A percentile compares a stretch with the other conserved stretches of the same genome.
These are phyloP conservation scores for Beauveria australis DNA, from an alignment of 2,329 filamentous ascomycete species.

Conservation along the genomic window DNA sequence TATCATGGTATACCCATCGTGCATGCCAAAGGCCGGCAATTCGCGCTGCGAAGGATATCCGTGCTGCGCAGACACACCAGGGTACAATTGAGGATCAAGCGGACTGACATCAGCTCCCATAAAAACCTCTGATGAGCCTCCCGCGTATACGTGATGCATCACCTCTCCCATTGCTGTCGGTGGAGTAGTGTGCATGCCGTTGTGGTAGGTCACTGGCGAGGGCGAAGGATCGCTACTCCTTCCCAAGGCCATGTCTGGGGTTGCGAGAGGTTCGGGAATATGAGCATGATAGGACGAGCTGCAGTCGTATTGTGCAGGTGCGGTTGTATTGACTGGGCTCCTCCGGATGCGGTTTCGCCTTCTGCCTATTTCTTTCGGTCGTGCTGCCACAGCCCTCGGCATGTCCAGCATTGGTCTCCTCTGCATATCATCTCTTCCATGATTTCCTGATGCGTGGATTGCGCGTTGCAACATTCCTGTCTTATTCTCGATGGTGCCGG, in stretches of 20 bases:
- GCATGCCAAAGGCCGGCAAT: not conserved
- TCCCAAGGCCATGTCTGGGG: not conserved
- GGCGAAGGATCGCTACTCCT: not conserved
- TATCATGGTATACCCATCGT: not conserved
- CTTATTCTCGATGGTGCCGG: slow-evolving; percentile 18
- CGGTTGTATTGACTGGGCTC: not conserved
- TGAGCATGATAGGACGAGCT: not conserved
- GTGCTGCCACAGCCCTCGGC: too few relatives aligned
- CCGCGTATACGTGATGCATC: not conserved
- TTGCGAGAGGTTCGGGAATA: not conserved
- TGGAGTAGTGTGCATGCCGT: not conserved
- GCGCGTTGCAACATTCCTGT: not conserved
- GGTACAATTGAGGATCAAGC: not conserved
- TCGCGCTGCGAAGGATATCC: not conserved
- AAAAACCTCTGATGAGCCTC: not conserved
- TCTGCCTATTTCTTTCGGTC: not conserved
- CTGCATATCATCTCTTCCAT: not conserved
- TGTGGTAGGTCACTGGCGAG: not conserved
- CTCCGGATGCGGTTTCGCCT: not conserved
- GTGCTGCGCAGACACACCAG: not conserved
- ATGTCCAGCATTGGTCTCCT: not conserved
- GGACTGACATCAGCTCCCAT: not conserved
- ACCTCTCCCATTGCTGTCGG: not conserved
- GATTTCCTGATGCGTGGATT: not conserved
- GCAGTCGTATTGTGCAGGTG: not conserved